Base-by-base conservation (phyloP, 2,329 filamentous ascomycete species). In the Alternaria infectoria region DNA sequence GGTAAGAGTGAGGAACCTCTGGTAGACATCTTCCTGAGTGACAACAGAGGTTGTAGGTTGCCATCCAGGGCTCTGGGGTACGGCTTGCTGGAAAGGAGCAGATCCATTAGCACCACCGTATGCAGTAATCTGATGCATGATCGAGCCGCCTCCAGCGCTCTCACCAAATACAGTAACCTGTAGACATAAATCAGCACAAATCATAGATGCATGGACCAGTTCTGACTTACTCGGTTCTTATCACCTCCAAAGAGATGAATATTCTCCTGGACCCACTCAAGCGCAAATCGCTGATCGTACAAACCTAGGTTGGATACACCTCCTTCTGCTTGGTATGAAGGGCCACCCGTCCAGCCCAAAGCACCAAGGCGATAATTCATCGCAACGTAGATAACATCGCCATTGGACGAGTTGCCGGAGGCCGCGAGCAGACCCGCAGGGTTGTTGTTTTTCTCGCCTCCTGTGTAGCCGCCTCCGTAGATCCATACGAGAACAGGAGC, bases 401-500 rank as follows among this genome's bases (percentile, higher is more conserved):
- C 80, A 6, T 73, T 69, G 1, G 74, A 73, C 5, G 77, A 74
- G 30, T 78, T 77, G 57, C 81, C 79, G 54, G 81, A 84, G 8
- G 82, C 80, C 26, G 79, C 75, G 10, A 84, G 71, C 10, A 85
- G 70, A 9, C 80, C 80, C 21, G 81, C 77, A 6, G 82, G 81
- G 32, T 81, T 78, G 10, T 74, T 69, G 21, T 72, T 77, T 68
- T 85, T 59, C 25, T 44, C 32, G 44, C 81, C 81, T 3, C 67
- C 65, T 5, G 76, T 77, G 57, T 85, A 86, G 10, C 83, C 84
- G 9, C 84, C 65, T 15, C 85, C 85, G 66, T 85, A 84, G 43
- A 86, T 83, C 81, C 81, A 85, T 5, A 86, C 81, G 2, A 86
- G 63, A 0, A 86, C 84, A 0, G 84, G 81, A 74, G 77, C 69